Evolutionary conservation across 2,329 filamentous ascomycete genomes (phyloP).

Genomic region (Pseudocercospora macadamiae): DNA sequence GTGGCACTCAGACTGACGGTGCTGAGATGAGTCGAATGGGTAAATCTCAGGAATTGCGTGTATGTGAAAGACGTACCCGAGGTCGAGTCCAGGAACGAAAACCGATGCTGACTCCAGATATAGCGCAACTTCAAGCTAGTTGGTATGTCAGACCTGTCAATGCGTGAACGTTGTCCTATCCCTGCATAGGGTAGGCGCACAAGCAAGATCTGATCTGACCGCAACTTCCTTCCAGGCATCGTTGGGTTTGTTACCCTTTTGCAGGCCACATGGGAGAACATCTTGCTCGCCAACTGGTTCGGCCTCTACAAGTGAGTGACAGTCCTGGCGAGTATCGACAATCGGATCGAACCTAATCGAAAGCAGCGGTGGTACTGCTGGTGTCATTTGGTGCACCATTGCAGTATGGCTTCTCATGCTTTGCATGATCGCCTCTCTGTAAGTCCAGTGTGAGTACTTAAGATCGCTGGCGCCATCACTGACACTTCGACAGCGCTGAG

Average conservation of each 20-base stretch:
- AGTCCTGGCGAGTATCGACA: background rate
- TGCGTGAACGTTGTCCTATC: background rate
- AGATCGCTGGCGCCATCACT: conserved; percentile 1
- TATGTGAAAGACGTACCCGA: conserved; percentile 22
- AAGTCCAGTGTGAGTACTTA: conserved; percentile 7
- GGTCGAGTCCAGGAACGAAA: background rate
- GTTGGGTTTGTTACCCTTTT: conserved; percentile 58
- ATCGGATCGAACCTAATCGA: background rate
- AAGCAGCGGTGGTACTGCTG: conserved; percentile 16
- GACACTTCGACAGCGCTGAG: conserved; percentile 30
- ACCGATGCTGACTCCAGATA: background rate
- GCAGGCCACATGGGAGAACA: conserved; percentile 59
- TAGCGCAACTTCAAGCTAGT: conserved; percentile 24
- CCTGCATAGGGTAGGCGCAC: conserved; percentile 10
- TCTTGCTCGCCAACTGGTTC: conserved; percentile 42
- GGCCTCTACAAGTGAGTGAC: conserved; percentile 32
- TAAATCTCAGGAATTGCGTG: conserved; percentile 54
- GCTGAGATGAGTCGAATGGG: conserved; percentile 55
- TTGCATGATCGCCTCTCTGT: conserved; percentile 37
- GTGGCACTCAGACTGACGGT: conserved; percentile 41
- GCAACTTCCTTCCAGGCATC: conserved; percentile 56
- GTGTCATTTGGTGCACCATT: conserved; percentile 38
- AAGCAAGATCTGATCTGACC: conserved; percentile 23
- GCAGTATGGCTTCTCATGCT: conserved; percentile 39
- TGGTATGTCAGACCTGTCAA: conserved; percentile 12